A percentile compares a stretch with the other conserved stretches of the same genome.
These are phyloP conservation scores for Tolypocladium ovalisporum DNA, from an alignment of 2,329 filamentous ascomycete species.

Conservation along the genomic window DNA sequence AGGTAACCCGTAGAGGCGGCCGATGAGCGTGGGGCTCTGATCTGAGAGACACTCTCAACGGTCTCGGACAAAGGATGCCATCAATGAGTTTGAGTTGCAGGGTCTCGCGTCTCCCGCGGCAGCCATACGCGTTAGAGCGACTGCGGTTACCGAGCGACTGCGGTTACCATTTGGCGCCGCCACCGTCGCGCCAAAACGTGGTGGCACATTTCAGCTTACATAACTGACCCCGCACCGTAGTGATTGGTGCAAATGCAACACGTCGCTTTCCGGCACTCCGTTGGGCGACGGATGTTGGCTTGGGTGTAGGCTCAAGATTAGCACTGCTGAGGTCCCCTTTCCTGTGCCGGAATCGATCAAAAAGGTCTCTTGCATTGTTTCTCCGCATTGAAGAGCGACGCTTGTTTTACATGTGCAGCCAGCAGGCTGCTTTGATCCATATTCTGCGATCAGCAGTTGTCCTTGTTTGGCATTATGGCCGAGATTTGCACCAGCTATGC, in stretches of 20 bases:
- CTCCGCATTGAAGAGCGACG: no score
- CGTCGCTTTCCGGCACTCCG: not conserved
- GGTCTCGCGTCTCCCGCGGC: not conserved
- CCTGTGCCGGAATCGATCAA: no score
- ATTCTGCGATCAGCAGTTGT: not conserved
- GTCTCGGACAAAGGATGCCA: not conserved
- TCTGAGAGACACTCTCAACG: not conserved
- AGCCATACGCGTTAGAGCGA: not conserved
- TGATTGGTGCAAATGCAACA: not conserved
- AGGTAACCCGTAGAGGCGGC: not conserved
- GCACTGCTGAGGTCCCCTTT: no score
- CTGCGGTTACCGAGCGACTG: no score
- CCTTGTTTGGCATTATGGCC: not conserved
- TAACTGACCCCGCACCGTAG: not conserved
- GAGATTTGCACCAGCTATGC: not conserved
- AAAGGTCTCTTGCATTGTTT: no score
- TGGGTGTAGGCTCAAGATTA: no score
- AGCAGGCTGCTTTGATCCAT: not conserved
- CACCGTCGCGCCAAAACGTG: not conserved
- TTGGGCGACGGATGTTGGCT: not conserved
- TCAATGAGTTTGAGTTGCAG: not conserved
- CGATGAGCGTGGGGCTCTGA: not conserved
- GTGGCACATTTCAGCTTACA: not conserved
- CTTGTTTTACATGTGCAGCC: no score
- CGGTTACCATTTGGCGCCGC: not conserved